A percentile compares a stretch with the other conserved stretches of the same genome.
phyloP scores from a whole-genome alignment of 2,329 filamentous ascomycete species.

The Coniella vitis region DNA sequence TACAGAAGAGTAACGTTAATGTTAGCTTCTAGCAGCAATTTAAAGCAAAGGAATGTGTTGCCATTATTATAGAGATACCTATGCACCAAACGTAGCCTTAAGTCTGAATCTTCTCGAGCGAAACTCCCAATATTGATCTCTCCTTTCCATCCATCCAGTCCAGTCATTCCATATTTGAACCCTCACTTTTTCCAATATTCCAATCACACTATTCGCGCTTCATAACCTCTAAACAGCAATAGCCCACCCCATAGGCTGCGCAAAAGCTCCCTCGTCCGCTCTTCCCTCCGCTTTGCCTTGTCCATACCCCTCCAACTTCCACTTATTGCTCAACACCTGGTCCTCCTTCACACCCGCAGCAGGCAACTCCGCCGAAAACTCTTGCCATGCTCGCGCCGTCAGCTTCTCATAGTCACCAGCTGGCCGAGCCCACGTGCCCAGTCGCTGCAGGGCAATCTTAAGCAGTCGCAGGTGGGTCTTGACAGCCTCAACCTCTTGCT shows the following conservation, averaged over 20 bases:
- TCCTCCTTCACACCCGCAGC: not conserved
- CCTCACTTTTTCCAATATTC: too few species aligned
- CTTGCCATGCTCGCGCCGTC: not conserved
- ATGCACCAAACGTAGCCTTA: too few species aligned
- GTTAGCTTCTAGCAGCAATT: too few species aligned
- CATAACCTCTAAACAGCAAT: not conserved
- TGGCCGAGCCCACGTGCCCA: not conserved
- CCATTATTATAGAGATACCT: too few species aligned
- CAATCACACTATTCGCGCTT: too few species aligned
- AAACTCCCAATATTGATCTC: too few species aligned
- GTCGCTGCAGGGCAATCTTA: not conserved
- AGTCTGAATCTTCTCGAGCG: too few species aligned
- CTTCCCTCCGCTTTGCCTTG: not conserved
- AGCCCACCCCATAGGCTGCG: not conserved
- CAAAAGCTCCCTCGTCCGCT: not conserved
- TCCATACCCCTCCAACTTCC: slow-evolving; percentile 1
- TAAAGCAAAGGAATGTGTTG: too few species aligned
- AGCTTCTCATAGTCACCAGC: slow-evolving; percentile 2
- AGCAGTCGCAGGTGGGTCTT: slow-evolving; percentile 1
- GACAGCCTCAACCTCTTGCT: not conserved
- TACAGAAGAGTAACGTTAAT: too few species aligned
- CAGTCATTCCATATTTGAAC: too few species aligned
- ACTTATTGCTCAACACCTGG: not conserved
- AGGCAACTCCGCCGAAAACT: not conserved
- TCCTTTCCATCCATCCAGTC: too few species aligned